Base-by-base conservation (phyloP, 2,329 filamentous ascomycete genomes). In the Trichoderma sp. region DNA sequence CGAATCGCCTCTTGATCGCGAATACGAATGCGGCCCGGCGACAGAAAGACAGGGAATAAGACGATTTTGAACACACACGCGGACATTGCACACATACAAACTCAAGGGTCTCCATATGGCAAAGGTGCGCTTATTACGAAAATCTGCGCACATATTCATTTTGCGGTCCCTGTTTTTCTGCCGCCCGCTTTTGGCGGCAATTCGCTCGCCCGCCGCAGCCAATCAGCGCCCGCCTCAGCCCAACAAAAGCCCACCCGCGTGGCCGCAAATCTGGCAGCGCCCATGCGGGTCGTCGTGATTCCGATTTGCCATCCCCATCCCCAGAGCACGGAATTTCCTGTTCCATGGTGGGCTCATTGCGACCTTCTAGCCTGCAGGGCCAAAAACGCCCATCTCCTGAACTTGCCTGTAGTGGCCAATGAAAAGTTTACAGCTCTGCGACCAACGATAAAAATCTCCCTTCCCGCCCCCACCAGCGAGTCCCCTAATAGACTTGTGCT, bases 361-460 rank as follows among this genome's bases (percentile, higher is more conserved):
- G 28, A 32, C 59, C 34, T 28, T 32, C 11, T 28, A 24, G 60
- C 30, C 56, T 63, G 39, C 28, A 51, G 21, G 51, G 51, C 43
- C 34, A 26, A 37, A 67, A 37, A 65, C 16, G 32, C 66, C 68
- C 70, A 70, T 73, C 68, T 72, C 70, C 70, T 71, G 70, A 71
- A 71, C 69, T 69, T 66, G 63, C n/a, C n/a, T 32, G 59, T 21
- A 56, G 58, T 16, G 56, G 68, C 68, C 68, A 69, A 69, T 69
- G 51, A 69, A 39, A 59, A 56, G 64, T 24, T 49, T 43, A 13
- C 30, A 30, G 39, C 30, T 65, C 30, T 54, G 34, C 49, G 43
- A 21, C 51, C 59, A 34, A 51, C 49, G 60, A 72, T 70, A 70
- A 71, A 73, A 69, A 69, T 69, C 71, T 68, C 68, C 68, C 51